Percentiles rank a stretch among this genome's conserved stretches.
phyloP scores from a whole-genome alignment of 2,329 filamentous ascomycete genomes.

The Exophiala aquamarina region DNA sequence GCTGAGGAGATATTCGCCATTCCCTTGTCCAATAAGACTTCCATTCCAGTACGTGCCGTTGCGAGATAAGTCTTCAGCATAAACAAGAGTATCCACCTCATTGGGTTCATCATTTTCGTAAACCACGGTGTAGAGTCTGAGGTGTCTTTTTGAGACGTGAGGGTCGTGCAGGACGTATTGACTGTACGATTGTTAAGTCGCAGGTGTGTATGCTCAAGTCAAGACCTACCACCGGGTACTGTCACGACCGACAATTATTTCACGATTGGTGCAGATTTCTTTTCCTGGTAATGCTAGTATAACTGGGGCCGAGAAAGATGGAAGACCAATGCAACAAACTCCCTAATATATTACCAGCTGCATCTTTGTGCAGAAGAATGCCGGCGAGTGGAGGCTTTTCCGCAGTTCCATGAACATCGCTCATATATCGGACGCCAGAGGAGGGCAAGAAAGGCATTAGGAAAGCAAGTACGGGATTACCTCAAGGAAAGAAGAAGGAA shows the following conservation, averaged over 20 bases:
- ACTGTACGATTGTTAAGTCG: constrained; percentile 29
- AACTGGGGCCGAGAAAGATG: neutral
- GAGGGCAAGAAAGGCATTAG: constrained; percentile 10
- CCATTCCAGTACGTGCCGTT: constrained; percentile 44
- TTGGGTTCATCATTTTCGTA: constrained; percentile 40
- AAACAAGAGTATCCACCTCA: constrained; percentile 42
- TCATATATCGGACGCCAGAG: constrained; percentile 16
- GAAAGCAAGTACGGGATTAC: too few relatives aligned
- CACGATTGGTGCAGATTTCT: constrained; percentile 32
- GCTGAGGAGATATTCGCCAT: constrained; percentile 38
- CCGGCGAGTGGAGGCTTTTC: constrained; percentile 14
- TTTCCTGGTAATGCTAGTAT: constrained; percentile 25
- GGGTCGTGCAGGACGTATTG: constrained; percentile 36
- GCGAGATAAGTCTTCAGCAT: constrained; percentile 43
- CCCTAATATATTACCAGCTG: constrained; percentile 15
- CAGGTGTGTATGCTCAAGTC: constrained; percentile 6
- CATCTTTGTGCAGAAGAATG: constrained; percentile 15
- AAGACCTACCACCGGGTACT: constrained; percentile 32
- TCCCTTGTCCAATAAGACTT: constrained; percentile 34
- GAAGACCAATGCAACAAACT: constrained; percentile 13
- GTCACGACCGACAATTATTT: constrained; percentile 40
- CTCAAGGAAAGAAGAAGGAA: neutral
- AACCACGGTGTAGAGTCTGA: constrained; percentile 44
- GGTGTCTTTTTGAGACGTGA: constrained; percentile 41
- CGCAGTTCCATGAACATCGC: constrained; percentile 6